These are phyloP conservation scores for Favolaschia claudopus DNA, from an alignment of 768 basidiomycete species.

Conservation along the genomic window DNA sequence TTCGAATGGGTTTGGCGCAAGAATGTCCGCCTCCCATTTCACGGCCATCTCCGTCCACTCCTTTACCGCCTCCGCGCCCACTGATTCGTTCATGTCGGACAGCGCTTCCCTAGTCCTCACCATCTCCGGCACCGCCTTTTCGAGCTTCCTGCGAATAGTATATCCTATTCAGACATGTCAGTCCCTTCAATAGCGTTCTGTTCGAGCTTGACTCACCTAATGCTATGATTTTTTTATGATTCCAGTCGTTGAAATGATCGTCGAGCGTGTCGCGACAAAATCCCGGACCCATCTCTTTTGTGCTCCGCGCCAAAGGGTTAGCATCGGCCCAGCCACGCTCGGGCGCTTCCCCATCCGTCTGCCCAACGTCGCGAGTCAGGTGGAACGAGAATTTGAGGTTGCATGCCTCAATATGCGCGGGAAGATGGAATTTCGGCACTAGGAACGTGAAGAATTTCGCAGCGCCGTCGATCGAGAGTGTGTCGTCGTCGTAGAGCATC, in stretches of 20 bases:
- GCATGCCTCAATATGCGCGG: conserved; percentile 29
- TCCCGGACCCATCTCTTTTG: conserved; percentile 44
- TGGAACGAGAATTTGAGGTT: conserved; percentile 31
- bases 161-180: too few species aligned
- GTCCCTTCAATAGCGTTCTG: too few species aligned
- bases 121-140: not conserved
- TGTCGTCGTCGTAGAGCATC: conserved; percentile 3
- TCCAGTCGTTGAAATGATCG: not conserved
- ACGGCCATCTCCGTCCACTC: conserved; percentile 5
- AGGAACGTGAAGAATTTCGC: conserved; percentile 20
- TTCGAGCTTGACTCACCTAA: too few species aligned
- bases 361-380: conserved; percentile 38
- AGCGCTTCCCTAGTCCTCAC: not conserved
- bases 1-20: conserved; percentile 14
- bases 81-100: not conserved
- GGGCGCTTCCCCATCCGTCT: conserved; percentile 40
- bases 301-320: conserved; percentile 41
- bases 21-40: conserved; percentile 13
- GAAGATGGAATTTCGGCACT: conserved; percentile 35
- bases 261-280: not conserved
- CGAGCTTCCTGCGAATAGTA: not conserved
- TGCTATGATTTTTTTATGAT: not conserved
- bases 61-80: not conserved
- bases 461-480: not conserved
- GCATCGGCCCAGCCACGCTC: conserved; percentile 39